Base-by-base conservation (phyloP, 177 flowering plant species). In the Vitis hybrid region DNA sequence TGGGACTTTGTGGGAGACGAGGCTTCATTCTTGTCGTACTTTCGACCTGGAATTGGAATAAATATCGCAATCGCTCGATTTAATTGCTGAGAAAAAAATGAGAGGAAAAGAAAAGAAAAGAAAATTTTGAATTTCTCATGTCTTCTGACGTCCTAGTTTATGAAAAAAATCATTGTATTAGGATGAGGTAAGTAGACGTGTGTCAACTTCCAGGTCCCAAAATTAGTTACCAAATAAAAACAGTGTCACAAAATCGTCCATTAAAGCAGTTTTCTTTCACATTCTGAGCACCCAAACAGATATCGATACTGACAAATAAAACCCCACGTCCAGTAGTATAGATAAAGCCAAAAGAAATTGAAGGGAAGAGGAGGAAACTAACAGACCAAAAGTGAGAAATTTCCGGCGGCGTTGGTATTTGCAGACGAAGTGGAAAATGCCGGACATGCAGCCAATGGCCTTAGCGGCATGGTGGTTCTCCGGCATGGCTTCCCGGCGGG, bases 401-500 rank as follows among this genome's bases (percentile, higher is more conserved):
- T 86, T 87, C 57, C 84, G 83, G 76, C 85, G 84, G 14, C 72
- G 66, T 15, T 79, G 80, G 76, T 81, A 82, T 19, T 72, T 79
- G 85, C 67, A 82, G 52, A 90, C 50, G 73, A 92, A 81, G 1
- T 79, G 83, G 69, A 89, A 76, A 76, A 92, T 73, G 78, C 87
- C 86, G 47, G 95, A 85, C 90, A 89, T 83, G 88, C 97, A 92
- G 10, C 97, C 93, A 60, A 89, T 71, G 73, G 74, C 56, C 68
- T 76, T 76, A 9, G 75, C 47, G 5, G 47, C 38, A 2, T 64
- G 70, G 69, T 72, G 62, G 19, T 57, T 72, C 50, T 70, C 77
- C 50, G 77, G 65, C 4, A 22, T 5, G 17, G 70, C 50, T 54
- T 80, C 79, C 17, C 80, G 79, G 70, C 69, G 75, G 19, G 79